These are phyloP conservation scores for Neospermospora avenae DNA, from an alignment of 2,329 filamentous ascomycete species.

Conservation along the genomic window DNA sequence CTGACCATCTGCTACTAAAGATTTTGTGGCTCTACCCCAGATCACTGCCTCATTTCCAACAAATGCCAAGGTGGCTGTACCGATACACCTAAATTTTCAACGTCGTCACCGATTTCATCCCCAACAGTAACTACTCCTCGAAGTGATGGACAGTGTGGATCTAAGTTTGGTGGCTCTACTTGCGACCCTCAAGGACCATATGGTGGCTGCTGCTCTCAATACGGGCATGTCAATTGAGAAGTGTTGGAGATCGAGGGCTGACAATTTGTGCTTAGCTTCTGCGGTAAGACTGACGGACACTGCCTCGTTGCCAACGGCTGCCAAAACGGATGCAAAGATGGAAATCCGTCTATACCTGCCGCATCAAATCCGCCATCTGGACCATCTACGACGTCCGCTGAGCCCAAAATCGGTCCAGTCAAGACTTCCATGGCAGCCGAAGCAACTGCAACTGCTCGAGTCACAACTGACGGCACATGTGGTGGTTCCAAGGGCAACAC, in stretches of 20 bases:
- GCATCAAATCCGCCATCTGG: slow-evolving; percentile 7
- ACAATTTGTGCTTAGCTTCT: slow-evolving; percentile 21
- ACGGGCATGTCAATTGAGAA: slow-evolving; percentile 23
- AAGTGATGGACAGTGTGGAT: slow-evolving; percentile 30
- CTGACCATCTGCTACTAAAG: slow-evolving; percentile 14
- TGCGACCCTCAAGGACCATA: slow-evolving; percentile 27
- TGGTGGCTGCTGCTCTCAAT: slow-evolving; percentile 32
- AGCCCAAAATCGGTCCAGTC: slow-evolving; percentile 29
- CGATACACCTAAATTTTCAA: neutral
- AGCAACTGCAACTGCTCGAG: slow-evolving; percentile 33
- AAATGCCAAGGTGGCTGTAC: slow-evolving; percentile 34
- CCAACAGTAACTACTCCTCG: slow-evolving; percentile 18
- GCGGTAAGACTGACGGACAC: slow-evolving; percentile 28
- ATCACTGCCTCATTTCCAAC: slow-evolving; percentile 26
- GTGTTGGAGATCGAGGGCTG: neutral
- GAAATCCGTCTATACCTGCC: neutral
- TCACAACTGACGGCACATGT: slow-evolving; percentile 52
- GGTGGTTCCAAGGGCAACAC: slow-evolving; percentile 47
- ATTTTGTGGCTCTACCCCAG: slow-evolving; percentile 29
- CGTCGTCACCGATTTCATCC: slow-evolving; percentile 10
- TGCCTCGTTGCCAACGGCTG: slow-evolving; percentile 32
- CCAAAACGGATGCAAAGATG: slow-evolving; percentile 30
- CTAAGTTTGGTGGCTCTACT: slow-evolving; percentile 13
- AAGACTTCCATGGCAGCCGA: slow-evolving; percentile 22
- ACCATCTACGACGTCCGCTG: slow-evolving; percentile 23